Percentiles rank a stretch among this genome's conserved stretches.
These are phyloP conservation scores for Dothistroma septosporum DNA, from an alignment of 2,329 filamentous ascomycete genomes.

Conservation along the genomic window DNA sequence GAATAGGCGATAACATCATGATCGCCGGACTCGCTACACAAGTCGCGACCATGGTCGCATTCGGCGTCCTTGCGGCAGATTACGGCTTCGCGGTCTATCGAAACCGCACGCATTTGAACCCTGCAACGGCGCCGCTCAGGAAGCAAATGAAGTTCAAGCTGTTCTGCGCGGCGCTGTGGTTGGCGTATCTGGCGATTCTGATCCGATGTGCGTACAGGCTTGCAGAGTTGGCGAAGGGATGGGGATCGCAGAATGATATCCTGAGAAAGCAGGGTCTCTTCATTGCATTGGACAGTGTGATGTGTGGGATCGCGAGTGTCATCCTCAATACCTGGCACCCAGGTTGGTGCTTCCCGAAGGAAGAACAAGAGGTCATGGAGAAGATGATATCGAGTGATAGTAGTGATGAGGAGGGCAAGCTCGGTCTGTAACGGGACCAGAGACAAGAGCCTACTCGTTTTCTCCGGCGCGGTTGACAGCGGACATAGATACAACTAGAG, in stretches of 20 bases:
- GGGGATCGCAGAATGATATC: constrained; percentile 24
- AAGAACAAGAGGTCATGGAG: constrained; percentile 14
- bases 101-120: constrained; percentile 23
- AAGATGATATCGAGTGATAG: constrained; percentile 8
- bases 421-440: neutral
- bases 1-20: constrained; percentile 53
- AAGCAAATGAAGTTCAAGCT: constrained; percentile 24
- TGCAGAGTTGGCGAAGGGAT: constrained; percentile 30
- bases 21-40: constrained; percentile 57
- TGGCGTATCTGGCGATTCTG: constrained; percentile 28
- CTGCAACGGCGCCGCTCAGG: constrained; percentile 36
- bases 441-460: no score
- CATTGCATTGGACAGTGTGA: constrained; percentile 35
- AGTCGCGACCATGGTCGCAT: constrained; percentile 51
- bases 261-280: constrained; percentile 27
- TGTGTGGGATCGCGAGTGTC: constrained; percentile 27
- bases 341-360: constrained; percentile 29
- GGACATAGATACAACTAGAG: no score
- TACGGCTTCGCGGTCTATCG: constrained; percentile 29
- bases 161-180: constrained; percentile 27
- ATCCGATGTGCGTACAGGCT: constrained; percentile 30
- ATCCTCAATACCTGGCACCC: constrained; percentile 33
- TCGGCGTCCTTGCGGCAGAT: constrained; percentile 41
- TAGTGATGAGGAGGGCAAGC: constrained; percentile 9
- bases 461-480: no score